Conservation (phyloP, 768 basidiomycete species). For the Boletellus ananas region DNA sequence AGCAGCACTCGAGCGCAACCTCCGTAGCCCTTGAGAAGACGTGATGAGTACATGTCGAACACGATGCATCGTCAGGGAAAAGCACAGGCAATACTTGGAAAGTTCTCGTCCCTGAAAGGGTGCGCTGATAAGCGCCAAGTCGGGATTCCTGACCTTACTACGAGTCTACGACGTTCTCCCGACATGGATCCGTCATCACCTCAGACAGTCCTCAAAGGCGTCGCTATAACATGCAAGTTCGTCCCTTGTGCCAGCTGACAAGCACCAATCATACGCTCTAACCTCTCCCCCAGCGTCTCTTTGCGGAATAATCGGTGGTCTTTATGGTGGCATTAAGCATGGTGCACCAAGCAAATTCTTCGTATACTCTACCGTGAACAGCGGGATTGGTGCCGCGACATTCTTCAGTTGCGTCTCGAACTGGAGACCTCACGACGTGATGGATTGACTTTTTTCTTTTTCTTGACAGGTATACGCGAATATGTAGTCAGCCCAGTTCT, state of each 20-base stretch:
- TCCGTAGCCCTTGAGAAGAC: conserved; percentile 1
- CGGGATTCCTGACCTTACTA: no score
- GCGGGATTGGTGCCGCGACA: conserved; percentile 62
- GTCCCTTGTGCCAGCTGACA: conserved; percentile 32
- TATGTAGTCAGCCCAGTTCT: conserved; percentile 67
- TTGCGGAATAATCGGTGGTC: conserved; percentile 45
- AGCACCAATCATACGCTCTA: conserved; percentile 17
- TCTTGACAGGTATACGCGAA: conserved; percentile 63
- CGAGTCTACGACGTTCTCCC: not conserved
- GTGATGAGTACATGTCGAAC: conserved; percentile 4
- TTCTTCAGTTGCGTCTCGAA: conserved; percentile 66
- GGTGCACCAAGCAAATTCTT: conserved; percentile 49
- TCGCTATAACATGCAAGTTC: conserved; percentile 77
- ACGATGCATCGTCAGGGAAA: conserved; percentile 10
- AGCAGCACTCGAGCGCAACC: conserved; percentile 8
- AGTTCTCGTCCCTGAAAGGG: not conserved
- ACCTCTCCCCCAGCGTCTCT: conserved; percentile 46
- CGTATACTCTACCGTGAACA: conserved; percentile 64
- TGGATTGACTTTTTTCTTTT: not conserved
- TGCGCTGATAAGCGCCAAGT: not conserved
- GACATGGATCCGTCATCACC: conserved; percentile 32
- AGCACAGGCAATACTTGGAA: not conserved
- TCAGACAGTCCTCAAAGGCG: conserved; percentile 52
- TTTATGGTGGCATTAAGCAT: conserved; percentile 45
- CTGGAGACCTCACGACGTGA: not conserved